Base-by-base conservation (phyloP, 768 basidiomycete species). In the Lactarius pseudohatsudake region DNA sequence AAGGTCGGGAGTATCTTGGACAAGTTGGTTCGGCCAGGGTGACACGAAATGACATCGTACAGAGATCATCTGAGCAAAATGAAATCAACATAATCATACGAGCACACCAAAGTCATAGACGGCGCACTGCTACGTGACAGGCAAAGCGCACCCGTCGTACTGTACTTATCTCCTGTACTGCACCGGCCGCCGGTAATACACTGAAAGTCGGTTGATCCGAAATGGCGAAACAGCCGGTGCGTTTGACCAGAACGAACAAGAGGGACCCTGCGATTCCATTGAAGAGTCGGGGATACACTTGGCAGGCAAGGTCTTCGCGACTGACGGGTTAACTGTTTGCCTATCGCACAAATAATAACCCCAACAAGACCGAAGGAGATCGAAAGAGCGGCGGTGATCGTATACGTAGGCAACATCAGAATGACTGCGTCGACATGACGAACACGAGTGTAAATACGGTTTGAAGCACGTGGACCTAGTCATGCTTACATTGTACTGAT, bases 381-480 rank as follows among this genome's bases (percentile, higher is more conserved):
- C 1, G 20, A 61, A 18, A 69, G 69, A 43, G n/a, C 7, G 59
- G 43, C 43, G 10, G 68, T 62, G 50, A 68, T 4, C 1, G 4
- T 59, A 30, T 69, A 68, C 11, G 68, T 55, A 43, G 65, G 68
- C 41, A 69, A 28, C 66, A 69, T 67, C 7, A 67, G 59, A 20
- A 67, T 66, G 28, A 63, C 69, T 69, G 38, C 3, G 38, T 36
- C 10, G 38, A 38, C 38, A 38, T 38, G 20, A 61, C 1, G 2
- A 7, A n/a, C 20, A 50, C 10, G n/a, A 16, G 26, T 3, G 36
- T 68, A 26, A 68, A 57, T 22, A 41, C 38, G 22, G 43, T n/a
- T 5, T 34, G 18, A 3, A 34, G 34, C 26, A 28, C 20, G 16
- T 30, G 13, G 38, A 8, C 32, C 13, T 26, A n/a, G 57, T 26